Evolutionary conservation across 2,329 filamentous ascomycete species (phyloP).

Genomic region (Sporothrix pallida): DNA sequence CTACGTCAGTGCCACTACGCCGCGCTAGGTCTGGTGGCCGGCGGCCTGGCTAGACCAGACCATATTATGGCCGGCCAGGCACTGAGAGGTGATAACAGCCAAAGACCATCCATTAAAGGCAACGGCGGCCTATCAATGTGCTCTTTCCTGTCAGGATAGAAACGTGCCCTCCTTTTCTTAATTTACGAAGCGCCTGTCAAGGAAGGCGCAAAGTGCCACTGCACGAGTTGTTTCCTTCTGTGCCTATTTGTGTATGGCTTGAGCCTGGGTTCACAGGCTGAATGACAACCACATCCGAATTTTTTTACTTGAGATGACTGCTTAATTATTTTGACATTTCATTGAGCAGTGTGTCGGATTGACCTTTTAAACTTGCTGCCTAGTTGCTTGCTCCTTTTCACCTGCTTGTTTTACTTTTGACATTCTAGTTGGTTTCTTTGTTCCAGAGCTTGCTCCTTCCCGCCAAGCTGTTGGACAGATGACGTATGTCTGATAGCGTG

Average conservation of each 20-base stretch:
- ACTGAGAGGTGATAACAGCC: too few species aligned
- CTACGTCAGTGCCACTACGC: constrained; percentile 34
- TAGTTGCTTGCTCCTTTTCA: neutral
- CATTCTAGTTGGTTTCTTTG: neutral
- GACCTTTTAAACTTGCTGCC: neutral
- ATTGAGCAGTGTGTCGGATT: too few species aligned
- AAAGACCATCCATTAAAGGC: constrained; percentile 10
- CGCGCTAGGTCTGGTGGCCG: neutral
- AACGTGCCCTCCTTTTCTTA: neutral
- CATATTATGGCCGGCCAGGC: neutral
- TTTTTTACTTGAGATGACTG: neutral
- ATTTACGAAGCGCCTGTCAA: neutral
- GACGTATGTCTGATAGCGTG: constrained; percentile 23
- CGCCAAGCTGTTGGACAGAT: constrained; percentile 3
- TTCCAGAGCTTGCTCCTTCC: constrained; percentile 22
- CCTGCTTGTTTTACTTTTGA: neutral
- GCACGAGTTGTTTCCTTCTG: too few species aligned
- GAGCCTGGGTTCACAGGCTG: neutral
- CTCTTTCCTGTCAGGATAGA: neutral
- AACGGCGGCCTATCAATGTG: neutral
- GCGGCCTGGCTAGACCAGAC: constrained; percentile 3
- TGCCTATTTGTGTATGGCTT: neutral
- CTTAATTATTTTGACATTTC: too few species aligned
- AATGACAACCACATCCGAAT: neutral
- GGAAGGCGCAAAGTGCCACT: neutral